Evolutionary conservation across 2,329 filamentous ascomycete genomes (phyloP).

Genomic region (Alternaria metachromatica): DNA sequence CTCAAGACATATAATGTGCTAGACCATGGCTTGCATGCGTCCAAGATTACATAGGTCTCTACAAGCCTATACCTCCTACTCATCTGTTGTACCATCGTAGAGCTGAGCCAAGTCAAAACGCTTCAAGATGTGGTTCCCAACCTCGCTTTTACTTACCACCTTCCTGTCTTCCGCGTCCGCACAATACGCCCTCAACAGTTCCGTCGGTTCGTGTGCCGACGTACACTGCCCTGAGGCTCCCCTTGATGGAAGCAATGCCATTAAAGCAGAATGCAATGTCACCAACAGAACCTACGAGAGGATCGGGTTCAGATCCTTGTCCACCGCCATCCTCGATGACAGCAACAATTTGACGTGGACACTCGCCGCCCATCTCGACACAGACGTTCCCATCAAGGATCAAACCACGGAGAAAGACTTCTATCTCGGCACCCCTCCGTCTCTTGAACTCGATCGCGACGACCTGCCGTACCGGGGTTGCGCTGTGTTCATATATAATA

Average conservation of each 20-base stretch:
- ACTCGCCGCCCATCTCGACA: neutral
- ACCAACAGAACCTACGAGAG: neutral
- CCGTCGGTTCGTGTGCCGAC: neutral
- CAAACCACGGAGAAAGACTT: neutral
- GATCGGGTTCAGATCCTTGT: neutral
- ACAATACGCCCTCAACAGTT: neutral
- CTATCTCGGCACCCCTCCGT: neutral
- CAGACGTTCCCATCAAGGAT: neutral
- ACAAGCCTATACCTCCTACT: too few species aligned
- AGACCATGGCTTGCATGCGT: neutral
- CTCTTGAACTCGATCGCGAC: neutral
- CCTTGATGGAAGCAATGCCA: neutral
- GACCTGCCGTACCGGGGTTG: neutral
- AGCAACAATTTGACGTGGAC: neutral
- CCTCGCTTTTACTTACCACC: neutral
- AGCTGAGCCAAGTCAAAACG: neutral
- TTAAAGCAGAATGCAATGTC: neutral
- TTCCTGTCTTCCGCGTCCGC: neutral
- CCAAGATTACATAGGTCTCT: rapidly evolving
- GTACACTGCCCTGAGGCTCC: neutral
- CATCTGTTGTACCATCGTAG: neutral
- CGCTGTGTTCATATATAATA: neutral
- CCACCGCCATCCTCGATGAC: neutral
- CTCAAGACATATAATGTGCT: neutral
- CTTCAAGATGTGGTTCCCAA: neutral